A percentile compares a stretch with the other conserved stretches of the same genome.
Evolutionary conservation across 306 rosid species (phyloP).

Genomic region (Bauhinia variegata): DNA sequence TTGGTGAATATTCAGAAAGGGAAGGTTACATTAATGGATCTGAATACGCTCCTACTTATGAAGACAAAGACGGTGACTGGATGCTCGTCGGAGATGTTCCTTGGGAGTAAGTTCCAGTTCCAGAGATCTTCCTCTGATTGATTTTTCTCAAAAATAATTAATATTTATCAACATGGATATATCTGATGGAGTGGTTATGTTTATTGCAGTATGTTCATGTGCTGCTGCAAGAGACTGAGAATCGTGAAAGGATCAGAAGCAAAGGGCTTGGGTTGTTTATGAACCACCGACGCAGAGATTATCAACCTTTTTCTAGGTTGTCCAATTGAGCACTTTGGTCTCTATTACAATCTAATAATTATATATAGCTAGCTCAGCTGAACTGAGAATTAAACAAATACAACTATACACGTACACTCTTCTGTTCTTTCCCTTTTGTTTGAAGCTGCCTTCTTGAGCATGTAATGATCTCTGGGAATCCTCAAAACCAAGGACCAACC

Average conservation of each 20-base stretch:
- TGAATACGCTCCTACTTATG: constrained; percentile 76
- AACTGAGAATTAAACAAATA: constrained; percentile 4
- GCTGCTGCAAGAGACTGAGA: constrained; percentile 67
- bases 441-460: no score
- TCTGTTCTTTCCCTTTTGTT: constrained; percentile 12
- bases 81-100: constrained; percentile 97
- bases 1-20: constrained; percentile 78
- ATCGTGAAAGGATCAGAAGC: constrained; percentile 73
- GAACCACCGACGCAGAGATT: not conserved
- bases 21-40: constrained; percentile 69
- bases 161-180: not conserved
- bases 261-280: constrained; percentile 57
- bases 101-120: constrained; percentile 62
- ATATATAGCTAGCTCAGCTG: not conserved
- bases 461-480: no score
- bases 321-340: constrained; percentile 6
- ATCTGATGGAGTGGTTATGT: constrained; percentile 26
- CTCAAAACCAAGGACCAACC: no score
- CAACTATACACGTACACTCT: constrained; percentile 7
- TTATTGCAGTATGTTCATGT: constrained; percentile 64
- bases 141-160: not conserved
- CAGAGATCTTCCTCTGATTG: not conserved
- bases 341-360: not conserved
- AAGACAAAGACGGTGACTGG: constrained; percentile 94
- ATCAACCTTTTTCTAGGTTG: constrained; percentile 8